Percentiles rank a stretch among this genome's conserved stretches.
Conservation (phyloP, 306 rosid species). For the Castanea mollissima region DNA sequence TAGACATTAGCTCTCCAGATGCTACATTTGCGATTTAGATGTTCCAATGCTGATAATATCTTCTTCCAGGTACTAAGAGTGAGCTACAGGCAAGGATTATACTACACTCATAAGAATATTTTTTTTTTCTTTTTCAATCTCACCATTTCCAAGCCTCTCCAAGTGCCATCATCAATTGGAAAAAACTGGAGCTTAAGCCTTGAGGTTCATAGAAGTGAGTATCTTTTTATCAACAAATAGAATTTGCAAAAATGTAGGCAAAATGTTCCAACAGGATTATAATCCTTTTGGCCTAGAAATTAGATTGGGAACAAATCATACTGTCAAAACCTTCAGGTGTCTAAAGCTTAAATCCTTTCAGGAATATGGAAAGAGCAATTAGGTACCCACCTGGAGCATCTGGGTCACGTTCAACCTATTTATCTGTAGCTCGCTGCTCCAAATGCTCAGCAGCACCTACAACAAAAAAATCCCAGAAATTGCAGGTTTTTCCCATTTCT, state of each 20-base stretch:
- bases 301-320: neutral
- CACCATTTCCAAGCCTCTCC: constrained; percentile 93
- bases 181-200: constrained; percentile 93
- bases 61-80: constrained; percentile 83
- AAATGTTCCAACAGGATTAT: constrained; percentile 40
- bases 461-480: constrained; percentile 90
- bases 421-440: constrained; percentile 64
- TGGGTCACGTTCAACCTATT: constrained; percentile 56
- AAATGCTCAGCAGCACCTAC: constrained; percentile 98
- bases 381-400: constrained; percentile 44
- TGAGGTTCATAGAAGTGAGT: constrained; percentile 56
- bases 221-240: constrained; percentile 47
- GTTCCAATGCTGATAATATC: constrained; percentile 91
- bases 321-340: constrained; percentile 21
- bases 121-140: constrained; percentile 18
- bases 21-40: constrained; percentile 87
- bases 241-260: constrained; percentile 52
- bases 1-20: constrained; percentile 77
- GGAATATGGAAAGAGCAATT: constrained; percentile 8
- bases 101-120: neutral
- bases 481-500: constrained; percentile 98
- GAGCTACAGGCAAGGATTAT: constrained; percentile 87
- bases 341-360: constrained; percentile 3
- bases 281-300: constrained; percentile 14
- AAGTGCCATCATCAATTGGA: constrained; percentile 84